Evolutionary conservation across 345 rosid genomes (phyloP).

Genomic region (Citrus glauca): DNA sequence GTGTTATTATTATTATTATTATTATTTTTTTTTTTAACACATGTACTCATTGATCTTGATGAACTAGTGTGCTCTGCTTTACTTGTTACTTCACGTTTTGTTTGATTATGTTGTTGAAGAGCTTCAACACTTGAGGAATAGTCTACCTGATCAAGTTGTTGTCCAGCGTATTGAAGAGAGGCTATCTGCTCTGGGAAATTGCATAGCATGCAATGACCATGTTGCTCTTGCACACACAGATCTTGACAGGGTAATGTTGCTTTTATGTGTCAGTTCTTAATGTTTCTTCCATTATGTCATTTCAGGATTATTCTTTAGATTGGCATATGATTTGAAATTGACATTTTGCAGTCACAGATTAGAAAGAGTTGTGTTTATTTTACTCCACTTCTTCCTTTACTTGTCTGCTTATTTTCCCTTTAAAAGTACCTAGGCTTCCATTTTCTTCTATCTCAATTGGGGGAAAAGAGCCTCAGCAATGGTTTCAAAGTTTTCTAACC

Average conservation of each 20-base stretch:
- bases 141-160: conserved; percentile 87
- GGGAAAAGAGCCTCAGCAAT: too few species aligned
- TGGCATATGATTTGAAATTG: too few species aligned
- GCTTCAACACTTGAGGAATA: conserved; percentile 92
- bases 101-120: conserved; percentile 33
- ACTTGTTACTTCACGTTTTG: neutral
- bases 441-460: too few species aligned
- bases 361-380: too few species aligned
- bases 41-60: neutral
- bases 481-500: too few species aligned
- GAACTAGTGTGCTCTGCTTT: neutral
- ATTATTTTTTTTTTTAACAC: too few species aligned
- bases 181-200: conserved; percentile 92
- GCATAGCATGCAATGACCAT: conserved; percentile 95
- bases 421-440: too few species aligned
- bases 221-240: conserved; percentile 96
- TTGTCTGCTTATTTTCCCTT: too few species aligned
- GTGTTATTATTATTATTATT: accelerated
- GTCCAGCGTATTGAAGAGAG: conserved; percentile 92
- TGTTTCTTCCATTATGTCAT: neutral
- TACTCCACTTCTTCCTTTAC: too few species aligned
- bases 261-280: neutral
- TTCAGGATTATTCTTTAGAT: too few species aligned
- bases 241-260: conserved; percentile 55
- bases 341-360: too few species aligned